These are phyloP conservation scores for Mycena vulgaris DNA, from an alignment of 768 basidiomycete species.

Conservation along the genomic window DNA sequence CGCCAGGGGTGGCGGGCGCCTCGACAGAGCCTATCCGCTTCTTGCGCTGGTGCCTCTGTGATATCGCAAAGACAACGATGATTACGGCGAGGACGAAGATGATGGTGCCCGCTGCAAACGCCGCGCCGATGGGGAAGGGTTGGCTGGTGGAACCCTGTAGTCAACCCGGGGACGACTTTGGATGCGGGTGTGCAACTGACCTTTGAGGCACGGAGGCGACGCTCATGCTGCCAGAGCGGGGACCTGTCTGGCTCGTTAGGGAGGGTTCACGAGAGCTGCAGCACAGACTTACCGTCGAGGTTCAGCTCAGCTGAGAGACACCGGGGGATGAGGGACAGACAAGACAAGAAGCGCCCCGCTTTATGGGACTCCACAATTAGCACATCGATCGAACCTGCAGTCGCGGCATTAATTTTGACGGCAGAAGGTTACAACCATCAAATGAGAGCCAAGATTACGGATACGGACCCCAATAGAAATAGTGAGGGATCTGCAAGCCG, in stretches of 20 bases:
- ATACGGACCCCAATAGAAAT: too few species aligned
- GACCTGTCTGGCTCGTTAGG: too few species aligned
- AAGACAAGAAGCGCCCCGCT: too few species aligned
- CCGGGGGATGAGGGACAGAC: too few species aligned
- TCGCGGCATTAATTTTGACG: too few species aligned
- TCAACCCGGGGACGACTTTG: not conserved
- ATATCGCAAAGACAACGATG: not conserved
- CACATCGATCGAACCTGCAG: too few species aligned
- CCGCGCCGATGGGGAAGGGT: slow-evolving; percentile 7
- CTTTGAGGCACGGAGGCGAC: not conserved
- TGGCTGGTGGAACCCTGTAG: not conserved
- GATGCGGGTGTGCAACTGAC: not conserved
- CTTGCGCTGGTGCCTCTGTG: not conserved
- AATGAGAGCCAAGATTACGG: too few species aligned
- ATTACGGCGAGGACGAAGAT: not conserved
- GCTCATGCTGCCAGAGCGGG: slow-evolving; percentile 7
- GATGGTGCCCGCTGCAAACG: not conserved
- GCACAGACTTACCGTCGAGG: too few species aligned
- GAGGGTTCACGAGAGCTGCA: too few species aligned
- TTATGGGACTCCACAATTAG: too few species aligned
- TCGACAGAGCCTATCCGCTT: not conserved
- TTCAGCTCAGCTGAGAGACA: not conserved
- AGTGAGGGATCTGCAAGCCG: too few species aligned
- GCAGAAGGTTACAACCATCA: too few species aligned
- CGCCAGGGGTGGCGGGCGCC: not conserved